Evolutionary conservation across 208 protist genomes (phyloP).

Genomic region (Trypanosoma brucei): DNA sequence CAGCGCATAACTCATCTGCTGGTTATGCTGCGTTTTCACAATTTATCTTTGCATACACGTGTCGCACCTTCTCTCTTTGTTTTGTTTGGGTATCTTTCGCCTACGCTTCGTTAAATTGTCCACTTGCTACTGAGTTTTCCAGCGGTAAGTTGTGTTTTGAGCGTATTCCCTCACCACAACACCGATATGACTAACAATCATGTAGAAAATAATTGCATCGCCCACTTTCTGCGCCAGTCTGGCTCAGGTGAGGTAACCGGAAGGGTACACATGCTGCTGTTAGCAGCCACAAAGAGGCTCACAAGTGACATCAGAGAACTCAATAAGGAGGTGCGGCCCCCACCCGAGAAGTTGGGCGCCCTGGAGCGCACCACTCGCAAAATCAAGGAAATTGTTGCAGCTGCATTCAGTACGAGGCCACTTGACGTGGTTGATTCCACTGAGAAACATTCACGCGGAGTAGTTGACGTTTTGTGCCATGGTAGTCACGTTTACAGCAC

Average conservation of each 20-base stretch:
- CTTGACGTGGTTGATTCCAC: background rate
- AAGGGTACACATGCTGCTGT: conserved; percentile 8
- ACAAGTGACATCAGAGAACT: conserved; percentile 14
- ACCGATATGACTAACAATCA: background rate
- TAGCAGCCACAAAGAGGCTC: conserved; percentile 7
- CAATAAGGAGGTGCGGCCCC: background rate
- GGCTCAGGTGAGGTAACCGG: conserved; percentile 5
- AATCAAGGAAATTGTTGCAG: conserved; percentile 5
- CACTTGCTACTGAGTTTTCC: too few relatives aligned
- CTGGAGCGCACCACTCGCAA: background rate
- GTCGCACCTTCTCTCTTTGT: too few relatives aligned
- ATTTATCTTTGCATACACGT: too few relatives aligned
- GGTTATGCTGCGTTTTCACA: too few relatives aligned
- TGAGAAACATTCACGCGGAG: background rate
- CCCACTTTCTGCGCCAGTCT: conserved; percentile 13
- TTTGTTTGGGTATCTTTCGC: too few relatives aligned
- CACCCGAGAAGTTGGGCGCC: background rate
- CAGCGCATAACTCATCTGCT: too few relatives aligned
- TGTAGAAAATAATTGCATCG: background rate
- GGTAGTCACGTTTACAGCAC: conserved; percentile 9
- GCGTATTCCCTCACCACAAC: too few relatives aligned
- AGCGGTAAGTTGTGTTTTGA: too few relatives aligned
- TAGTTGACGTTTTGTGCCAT: conserved; percentile 2
- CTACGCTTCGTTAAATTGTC: too few relatives aligned
- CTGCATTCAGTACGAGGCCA: background rate